Evolutionary conservation across 306 rosid species (phyloP), one percentile per base, ranked within the genome.

Genomic region (Medicago truncatula): DNA sequence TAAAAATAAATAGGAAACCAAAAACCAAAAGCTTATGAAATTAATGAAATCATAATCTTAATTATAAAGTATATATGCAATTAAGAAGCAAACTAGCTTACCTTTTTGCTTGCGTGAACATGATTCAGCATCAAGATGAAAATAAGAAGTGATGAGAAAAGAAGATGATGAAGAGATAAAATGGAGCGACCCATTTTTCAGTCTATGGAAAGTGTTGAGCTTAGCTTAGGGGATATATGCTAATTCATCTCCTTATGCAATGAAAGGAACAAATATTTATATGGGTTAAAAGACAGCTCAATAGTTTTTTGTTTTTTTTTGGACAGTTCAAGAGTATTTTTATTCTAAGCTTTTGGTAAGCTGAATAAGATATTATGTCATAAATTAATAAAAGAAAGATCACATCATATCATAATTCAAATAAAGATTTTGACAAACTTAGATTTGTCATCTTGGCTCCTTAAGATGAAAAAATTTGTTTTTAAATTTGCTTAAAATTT

Each of bases 51-150:
- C 15, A 12, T 44, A 5, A 44, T 44, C 50, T 44, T 44, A 8
- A 44, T 44, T 44, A 44, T 6, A 44, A 44, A 2, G 50, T 44
- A 2, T 3, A 44, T 12, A 2, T 12, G n/a, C 14, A 14, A 44
- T 44, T 12, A 44, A 0, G 50, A 44, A 44, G 5, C n/a, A 44
- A 44, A 11, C 0, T 31, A 61, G 17, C 13, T 7, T 60, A 69
- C 80, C 84, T 75, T 75, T 75, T 75, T 81, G 71, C 13, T 81
- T 68, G 74, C 81, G 40, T 75, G 56, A 14, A 62, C 80, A 61
- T 18, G 10, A 59, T 34, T 75, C 14, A 75, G 53, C 15, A 41
- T 18, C 7, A 49, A 61, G 52, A 60, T 39, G 43, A 43, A 69
- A 50, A 61, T 20, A 39, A 81, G 54, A 53, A 81, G 25, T 40